These are phyloP conservation scores for Penicillium corylophilum DNA, from an alignment of 2,329 filamentous ascomycete genomes.

Conservation along the genomic window DNA sequence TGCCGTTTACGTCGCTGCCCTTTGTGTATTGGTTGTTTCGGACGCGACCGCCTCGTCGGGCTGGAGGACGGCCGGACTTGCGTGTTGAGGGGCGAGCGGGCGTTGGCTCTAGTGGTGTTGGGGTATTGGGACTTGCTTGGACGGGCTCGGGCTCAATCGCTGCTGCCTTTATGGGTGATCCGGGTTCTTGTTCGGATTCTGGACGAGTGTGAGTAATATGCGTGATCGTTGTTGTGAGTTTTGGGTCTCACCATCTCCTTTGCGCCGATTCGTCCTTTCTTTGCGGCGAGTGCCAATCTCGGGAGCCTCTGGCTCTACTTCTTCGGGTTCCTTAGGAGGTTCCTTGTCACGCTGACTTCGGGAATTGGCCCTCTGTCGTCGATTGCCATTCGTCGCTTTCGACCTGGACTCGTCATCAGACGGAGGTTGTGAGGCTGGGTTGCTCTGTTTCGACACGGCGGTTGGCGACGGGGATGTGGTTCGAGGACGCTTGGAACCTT, in stretches of 20 bases:
- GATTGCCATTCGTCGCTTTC: constrained; percentile 41
- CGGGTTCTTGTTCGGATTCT: constrained; percentile 73
- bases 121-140: constrained; percentile 45
- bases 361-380: constrained; percentile 59
- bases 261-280: constrained; percentile 74
- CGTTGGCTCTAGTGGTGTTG: constrained; percentile 38
- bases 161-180: constrained; percentile 51
- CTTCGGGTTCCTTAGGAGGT: constrained; percentile 48
- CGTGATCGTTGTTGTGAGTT: neutral
- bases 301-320: constrained; percentile 69
- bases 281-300: constrained; percentile 80
- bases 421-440: constrained; percentile 37
- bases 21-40: constrained; percentile 82
- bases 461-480: constrained; percentile 74
- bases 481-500: constrained; percentile 75
- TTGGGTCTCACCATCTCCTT: constrained; percentile 68
- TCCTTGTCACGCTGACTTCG: constrained; percentile 55
- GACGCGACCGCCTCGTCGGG: constrained; percentile 63
- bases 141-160: constrained; percentile 40
- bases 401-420: constrained; percentile 68
- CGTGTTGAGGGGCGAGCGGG: constrained; percentile 50
- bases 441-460: constrained; percentile 53
- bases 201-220: constrained; percentile 36
- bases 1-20: constrained; percentile 64
- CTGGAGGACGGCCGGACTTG: constrained; percentile 62